Evolutionary conservation across 1,284 basidiomycete species (phyloP), one percentile per base, ranked within the genome.

Genomic region (Leccinum fallax): DNA sequence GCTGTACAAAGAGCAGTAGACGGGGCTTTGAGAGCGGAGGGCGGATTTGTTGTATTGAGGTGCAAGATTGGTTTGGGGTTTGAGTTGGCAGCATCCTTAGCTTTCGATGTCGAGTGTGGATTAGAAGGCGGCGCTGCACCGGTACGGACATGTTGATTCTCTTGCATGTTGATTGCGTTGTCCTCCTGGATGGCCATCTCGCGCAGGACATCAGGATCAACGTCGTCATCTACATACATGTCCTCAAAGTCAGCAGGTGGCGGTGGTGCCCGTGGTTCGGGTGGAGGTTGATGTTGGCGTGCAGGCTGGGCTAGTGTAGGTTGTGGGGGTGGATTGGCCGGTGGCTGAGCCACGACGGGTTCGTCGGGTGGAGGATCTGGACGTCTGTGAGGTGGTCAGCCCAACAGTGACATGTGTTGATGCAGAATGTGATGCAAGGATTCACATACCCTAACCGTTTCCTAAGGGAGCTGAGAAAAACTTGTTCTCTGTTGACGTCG

Each of bases 391-490:
- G 43, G 4, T n/a, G n/a, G 34, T 57, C 36, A 55, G 34, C 16
- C 49, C 8, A 46, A 26, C 4, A 7, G 15, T 21, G 4, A 56
- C 9, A 43, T 24, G 21, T 51, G 30, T n/a, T 7, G 11, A 40
- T 13, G 19, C 24, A 11, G 32, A 6, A 21, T 8, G 8, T 26
- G 28, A 32, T 28, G n/a, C 36, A 26, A 53, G 15, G 32, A 74
- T 82, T 63, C 67, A 40, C 67, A 51, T 59, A 92, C 92, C 87
- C 85, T 65, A 92, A 72, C 61, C 90, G 82, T 52, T 74, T 67
- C 55, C 81, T 81, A 28, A 93, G 77, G 34, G 82, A 78, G 51
- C 79, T 78, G 3, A 83, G 75, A 68, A 93, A 90, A 53, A 85
- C 77, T 2, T 71, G 70, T 53, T 83, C 80, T 60, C 83, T 84